Conservation (phyloP, 306 rosid genomes). For the Erythrophleum fordii region DNA sequence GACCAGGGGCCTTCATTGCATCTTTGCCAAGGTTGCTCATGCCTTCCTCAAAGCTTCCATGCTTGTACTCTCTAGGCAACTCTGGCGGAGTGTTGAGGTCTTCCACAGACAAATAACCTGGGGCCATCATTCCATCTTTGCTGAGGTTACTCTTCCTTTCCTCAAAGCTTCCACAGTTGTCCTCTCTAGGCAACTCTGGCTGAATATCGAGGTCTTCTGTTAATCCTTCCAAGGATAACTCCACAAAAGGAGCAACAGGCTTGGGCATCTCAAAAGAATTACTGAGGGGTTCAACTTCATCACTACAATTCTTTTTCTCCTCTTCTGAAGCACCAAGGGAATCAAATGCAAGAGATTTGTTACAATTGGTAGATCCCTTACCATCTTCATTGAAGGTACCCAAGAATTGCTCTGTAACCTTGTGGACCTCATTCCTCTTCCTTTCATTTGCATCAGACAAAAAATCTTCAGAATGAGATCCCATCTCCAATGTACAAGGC, state of each 20-base stretch:
- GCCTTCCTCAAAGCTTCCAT: slow-evolving; percentile 40
- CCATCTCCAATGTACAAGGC: slow-evolving; percentile 32
- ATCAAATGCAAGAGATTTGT: slow-evolving; percentile 26
- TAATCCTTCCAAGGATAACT: slow-evolving; percentile 40
- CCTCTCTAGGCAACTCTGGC: slow-evolving; percentile 45
- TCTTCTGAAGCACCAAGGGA: slow-evolving; percentile 34
- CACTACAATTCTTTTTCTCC: slow-evolving; percentile 44
- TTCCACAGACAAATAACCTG: slow-evolving; percentile 43
- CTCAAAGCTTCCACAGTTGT: slow-evolving; percentile 33
- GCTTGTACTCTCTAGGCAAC: slow-evolving; percentile 38
- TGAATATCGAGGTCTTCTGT: slow-evolving; percentile 35
- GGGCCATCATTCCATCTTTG: slow-evolving; percentile 36
- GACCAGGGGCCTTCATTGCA: slow-evolving; percentile 31
- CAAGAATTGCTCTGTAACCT: slow-evolving; percentile 46
- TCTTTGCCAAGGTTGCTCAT: slow-evolving; percentile 41
- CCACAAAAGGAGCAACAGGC: slow-evolving; percentile 37
- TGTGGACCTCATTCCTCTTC: slow-evolving; percentile 42
- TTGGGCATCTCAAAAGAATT: slow-evolving; percentile 44
- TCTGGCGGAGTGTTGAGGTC: slow-evolving; percentile 32
- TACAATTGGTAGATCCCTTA: slow-evolving; percentile 32
- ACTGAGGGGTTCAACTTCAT: slow-evolving; percentile 44
- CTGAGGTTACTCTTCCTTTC: slow-evolving; percentile 44
- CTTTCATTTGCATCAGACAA: slow-evolving; percentile 45
- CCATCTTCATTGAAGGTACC: slow-evolving; percentile 42
- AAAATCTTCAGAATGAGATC: slow-evolving; percentile 44